Base-by-base conservation (phyloP, 495 filamentous ascomycete genomes). In the Xylaria sp. region DNA sequence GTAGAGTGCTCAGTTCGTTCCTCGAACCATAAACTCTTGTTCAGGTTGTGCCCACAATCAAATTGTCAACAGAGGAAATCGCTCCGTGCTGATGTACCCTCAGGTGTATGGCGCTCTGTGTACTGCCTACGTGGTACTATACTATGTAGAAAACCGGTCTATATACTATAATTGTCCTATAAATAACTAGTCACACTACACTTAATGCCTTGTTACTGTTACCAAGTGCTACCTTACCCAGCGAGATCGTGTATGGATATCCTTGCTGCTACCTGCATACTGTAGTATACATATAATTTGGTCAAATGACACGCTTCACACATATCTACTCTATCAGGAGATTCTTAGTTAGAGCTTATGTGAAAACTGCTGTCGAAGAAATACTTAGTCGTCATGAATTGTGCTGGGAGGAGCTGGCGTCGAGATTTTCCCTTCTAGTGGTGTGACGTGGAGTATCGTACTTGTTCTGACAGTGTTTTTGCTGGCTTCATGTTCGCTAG, bases 301-400 rank as follows among this genome's bases (percentile, higher is more conserved):
- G 59, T 64, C 41, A 44, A 64, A 48, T 64, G 40, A 66, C 29
- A 52, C 46, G 63, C 63, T 66, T 53, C 9, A 33, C 26, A 6
- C 15, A 40, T 46, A 61, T 26, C n/a, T 68, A 67, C 52, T 62
- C 37, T 26, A 41, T 24, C 4, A 24, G 21, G 57, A 35, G 11
- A 43, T 41, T 63, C 46, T n/a, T 63, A n/a, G 57, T n/a, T 63
- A n/a, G 57, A 50, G 17, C 44, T 15, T 52, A 69, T 50, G 57
- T 31, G 17, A 58, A 55, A 55, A 53, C 35, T 43, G 58, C 21
- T 24, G 24, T 31, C 31, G n/a, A 24, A 37, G 43, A 52, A 41
- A 21, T 29, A 44, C n/a, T 62, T n/a, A 3, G 37, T 62, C 21
- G 2, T 9, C 29, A 35, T 61, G 12, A 24, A 62, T 21, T 55